phyloP scores from a whole-genome alignment of 192 early-diverging fungal genomes.

The Entomortierella parvispora region DNA sequence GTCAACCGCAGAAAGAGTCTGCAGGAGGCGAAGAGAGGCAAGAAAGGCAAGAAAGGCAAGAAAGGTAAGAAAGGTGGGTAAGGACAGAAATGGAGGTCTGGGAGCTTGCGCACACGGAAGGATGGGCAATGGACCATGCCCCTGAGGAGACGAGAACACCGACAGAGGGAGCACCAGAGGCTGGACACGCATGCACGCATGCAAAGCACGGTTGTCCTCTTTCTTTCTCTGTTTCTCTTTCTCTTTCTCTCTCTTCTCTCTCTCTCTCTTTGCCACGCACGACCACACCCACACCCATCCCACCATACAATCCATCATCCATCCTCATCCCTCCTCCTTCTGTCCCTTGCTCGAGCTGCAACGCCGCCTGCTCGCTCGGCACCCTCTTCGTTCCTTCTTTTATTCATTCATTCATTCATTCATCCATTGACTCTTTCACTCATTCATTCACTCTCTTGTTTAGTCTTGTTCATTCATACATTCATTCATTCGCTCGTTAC shows the following conservation, averaged over 20 bases:
- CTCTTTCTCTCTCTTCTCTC: neutral
- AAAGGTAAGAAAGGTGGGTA: too few relatives aligned
- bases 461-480: neutral
- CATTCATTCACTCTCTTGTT: neutral
- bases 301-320: neutral
- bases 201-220: neutral
- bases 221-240: neutral
- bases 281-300: too few relatives aligned
- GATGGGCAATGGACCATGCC: too few relatives aligned
- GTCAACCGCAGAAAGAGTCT: neutral
- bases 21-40: too few relatives aligned
- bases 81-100: too few relatives aligned
- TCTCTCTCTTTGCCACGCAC: neutral
- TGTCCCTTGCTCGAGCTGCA: too few relatives aligned
- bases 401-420: constrained; percentile 5
- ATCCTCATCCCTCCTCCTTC: too few relatives aligned
- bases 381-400: neutral
- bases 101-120: too few relatives aligned
- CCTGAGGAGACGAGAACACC: too few relatives aligned
- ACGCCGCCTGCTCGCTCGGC: neutral
- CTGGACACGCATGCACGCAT: neutral
- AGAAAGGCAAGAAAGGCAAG: too few relatives aligned
- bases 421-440: neutral
- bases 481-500: too few relatives aligned
- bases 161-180: too few relatives aligned